A percentile compares a stretch with the other conserved stretches of the same genome.
phyloP scores from a whole-genome alignment of 495 filamentous ascomycete species.

The Podospora conica region DNA sequence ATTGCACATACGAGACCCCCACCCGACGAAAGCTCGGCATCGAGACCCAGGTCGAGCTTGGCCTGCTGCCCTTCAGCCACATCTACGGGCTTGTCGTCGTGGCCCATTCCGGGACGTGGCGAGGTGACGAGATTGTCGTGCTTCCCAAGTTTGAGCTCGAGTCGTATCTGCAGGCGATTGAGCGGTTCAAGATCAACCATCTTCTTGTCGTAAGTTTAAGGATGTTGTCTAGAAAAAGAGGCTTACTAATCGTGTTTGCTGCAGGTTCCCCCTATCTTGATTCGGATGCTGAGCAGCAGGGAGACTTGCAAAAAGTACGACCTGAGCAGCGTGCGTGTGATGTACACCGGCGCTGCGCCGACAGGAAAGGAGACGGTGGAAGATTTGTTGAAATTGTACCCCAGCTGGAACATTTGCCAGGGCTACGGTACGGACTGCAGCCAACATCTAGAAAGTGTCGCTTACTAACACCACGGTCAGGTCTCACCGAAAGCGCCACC shows the following conservation, averaged over 20 bases:
- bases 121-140: conserved; percentile 73
- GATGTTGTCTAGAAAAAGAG: not conserved
- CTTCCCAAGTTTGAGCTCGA: conserved; percentile 79
- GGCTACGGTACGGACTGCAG: conserved; percentile 60
- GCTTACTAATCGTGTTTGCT: not conserved
- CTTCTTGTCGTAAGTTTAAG: conserved; percentile 54
- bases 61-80: conserved; percentile 76
- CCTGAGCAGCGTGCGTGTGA: conserved; percentile 56
- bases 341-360: conserved; percentile 82
- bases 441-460: not conserved
- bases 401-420: conserved; percentile 63
- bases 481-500: conserved; percentile 76
- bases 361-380: conserved; percentile 71
- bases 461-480: conserved; percentile 15
- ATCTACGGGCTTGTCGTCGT: conserved; percentile 82
- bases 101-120: conserved; percentile 59
- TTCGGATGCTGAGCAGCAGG: conserved; percentile 66
- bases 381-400: conserved; percentile 58
- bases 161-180: conserved; percentile 57
- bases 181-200: conserved; percentile 63
- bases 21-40: conserved; percentile 31
- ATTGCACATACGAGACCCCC: conserved; percentile 48
- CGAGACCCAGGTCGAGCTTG: conserved; percentile 57
- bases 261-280: conserved; percentile 80
- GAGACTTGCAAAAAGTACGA: conserved; percentile 63